Base-by-base conservation (phyloP, 257 asterid species). In the Plantago major region DNA sequence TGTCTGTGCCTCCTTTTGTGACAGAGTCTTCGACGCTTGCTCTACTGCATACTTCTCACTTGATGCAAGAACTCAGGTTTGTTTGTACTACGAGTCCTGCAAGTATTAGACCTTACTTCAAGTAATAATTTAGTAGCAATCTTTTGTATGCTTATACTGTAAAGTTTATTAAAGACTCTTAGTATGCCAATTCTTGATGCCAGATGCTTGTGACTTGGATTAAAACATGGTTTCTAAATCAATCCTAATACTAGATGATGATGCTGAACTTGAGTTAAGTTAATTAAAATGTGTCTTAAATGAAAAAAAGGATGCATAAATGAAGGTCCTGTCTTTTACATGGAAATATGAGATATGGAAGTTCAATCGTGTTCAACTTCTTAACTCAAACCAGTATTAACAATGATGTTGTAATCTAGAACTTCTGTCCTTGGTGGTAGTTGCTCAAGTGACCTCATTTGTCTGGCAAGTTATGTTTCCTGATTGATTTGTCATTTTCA, bases 61-160 rank as follows among this genome's bases (percentile, higher is more conserved):
- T 80, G 96, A 89, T 76, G 81, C 88, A 48, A 93, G 78, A 72
- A 74, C 87, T n/a, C 99, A 89, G 99, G 99, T 92, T 40, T 63
- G 43, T 58, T 37, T 67, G 30, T 57, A 46, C 62, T 38, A 62
- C 5, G 38, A 57, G 17, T 42, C 59, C 48, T 54, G 13, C 67
- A 37, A 52, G 44, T 69, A 53, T 30, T 48, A 42, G 15, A 42
- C 15, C n/a, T n/a, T 66, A 42, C 38, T 30, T 47, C 44, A 57
- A 62, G 26, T 22, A 22, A 22, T 22, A 22, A 22, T 22, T 22
- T 63, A 46, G 18, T 63, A 4, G 44, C 55, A 48, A 52, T 51
- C 55, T 37, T 6, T 59, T 54, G 30, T 72, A 46, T 42, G 37
- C 15, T 51, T 51, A 10, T 1, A 53, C 57, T 10, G 19, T 46